phyloP scores from a whole-genome alignment of 805 yeast species.

The Hanseniaspora hatyaiensis region DNA sequence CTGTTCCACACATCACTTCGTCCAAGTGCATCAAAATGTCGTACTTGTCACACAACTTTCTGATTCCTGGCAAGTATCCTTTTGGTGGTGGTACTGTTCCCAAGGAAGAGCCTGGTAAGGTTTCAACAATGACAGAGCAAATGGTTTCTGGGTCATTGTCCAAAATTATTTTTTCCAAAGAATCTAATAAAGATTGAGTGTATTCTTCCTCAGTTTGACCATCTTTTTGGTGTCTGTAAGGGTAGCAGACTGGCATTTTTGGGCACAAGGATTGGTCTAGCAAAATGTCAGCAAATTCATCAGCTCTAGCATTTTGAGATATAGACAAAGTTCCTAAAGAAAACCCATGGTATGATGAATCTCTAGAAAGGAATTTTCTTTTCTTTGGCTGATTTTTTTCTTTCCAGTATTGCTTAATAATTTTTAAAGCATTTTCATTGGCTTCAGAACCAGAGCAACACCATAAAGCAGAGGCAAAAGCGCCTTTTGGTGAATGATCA shows the following conservation, averaged over 20 bases:
- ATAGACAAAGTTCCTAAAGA: constrained; percentile 37
- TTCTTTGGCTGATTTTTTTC: constrained; percentile 36
- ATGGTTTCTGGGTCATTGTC: constrained; percentile 37
- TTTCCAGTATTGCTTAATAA: constrained; percentile 38
- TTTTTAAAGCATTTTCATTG: constrained; percentile 53
- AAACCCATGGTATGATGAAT: constrained; percentile 40
- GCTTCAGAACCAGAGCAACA: constrained; percentile 57
- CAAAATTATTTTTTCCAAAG: constrained; percentile 34
- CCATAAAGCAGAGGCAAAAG: constrained; percentile 34
- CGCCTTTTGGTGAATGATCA: constrained; percentile 32
- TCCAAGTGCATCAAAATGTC: constrained; percentile 41
- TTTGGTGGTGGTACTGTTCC: constrained; percentile 38
- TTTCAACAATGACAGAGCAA: constrained; percentile 35
- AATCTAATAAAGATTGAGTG: constrained; percentile 30
- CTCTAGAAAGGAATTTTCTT: constrained; percentile 34
- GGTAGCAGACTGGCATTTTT: constrained; percentile 29
- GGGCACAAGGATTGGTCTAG: constrained; percentile 22
- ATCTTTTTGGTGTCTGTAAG: constrained; percentile 27
- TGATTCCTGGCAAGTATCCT: constrained; percentile 38
- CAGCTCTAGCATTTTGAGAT: constrained; percentile 31
- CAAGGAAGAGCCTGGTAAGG: constrained; percentile 37
- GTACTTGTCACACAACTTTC: constrained; percentile 40
- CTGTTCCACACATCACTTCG: constrained; percentile 49
- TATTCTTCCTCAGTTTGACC: constrained; percentile 35
- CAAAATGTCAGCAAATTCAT: constrained; percentile 27